Base-by-base conservation (phyloP, 352 stramenopile genomes). In the Globisporangium alternatum region DNA sequence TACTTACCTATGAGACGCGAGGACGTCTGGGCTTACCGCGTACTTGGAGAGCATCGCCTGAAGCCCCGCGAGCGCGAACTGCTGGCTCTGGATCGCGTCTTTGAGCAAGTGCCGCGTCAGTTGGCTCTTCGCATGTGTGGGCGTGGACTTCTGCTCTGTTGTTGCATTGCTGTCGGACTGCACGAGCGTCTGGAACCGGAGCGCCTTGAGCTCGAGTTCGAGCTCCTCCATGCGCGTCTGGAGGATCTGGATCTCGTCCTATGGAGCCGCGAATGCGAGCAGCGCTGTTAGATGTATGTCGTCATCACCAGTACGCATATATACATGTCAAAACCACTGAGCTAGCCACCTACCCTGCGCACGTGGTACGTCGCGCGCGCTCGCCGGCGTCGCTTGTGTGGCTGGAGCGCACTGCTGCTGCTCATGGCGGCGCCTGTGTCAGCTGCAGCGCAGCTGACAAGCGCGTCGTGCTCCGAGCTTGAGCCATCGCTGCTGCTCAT, bases 111-210 rank as follows among this genome's bases (percentile, higher is more conserved):
- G 44, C n/a, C 17, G 44, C 44, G 44, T 51, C 19, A 51, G 13
- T 10, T 51, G 10, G 44, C 44, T 30, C 44, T 51, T 51, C 7
- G 44, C n/a, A 8, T 51, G 31, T 35, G 31, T 35, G 7, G 31
- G 44, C 2, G 44, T 51, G n/a, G 44, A 19, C 7, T 28, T 30
- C n/a, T 5, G 7, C n/a, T 28, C 44, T 21, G 43, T 25, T 30
- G n/a, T 28, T 28, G 8, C 25, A 19, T 5, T 51, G 44, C 5
- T 68, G 52, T 75, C 76, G 31, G 63, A 72, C 55, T 81, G 71
- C 17, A 75, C 15, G 12, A 68, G 66, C 25, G 56, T 25, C 39
- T 62, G 56, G 39, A 62, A 62, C 41, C 48, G 47, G 41, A 62
- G 56, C 22, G 39, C 56, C 19, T 53, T n/a, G 41, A 62, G 56